phyloP scores from a whole-genome alignment of 306 rosid genomes.

The Potentilla sterilis region DNA sequence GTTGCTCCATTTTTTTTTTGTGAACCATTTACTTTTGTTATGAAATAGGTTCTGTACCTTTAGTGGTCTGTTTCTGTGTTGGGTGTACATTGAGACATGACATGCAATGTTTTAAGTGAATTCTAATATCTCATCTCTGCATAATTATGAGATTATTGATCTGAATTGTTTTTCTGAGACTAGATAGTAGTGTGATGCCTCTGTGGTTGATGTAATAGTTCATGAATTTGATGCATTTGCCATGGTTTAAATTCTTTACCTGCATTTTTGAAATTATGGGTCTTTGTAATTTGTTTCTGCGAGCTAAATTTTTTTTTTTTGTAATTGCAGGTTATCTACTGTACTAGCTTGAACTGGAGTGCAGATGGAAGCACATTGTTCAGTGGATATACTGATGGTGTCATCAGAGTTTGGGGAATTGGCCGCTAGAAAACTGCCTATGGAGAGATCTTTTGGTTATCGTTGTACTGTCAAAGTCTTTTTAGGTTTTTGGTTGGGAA shows the following conservation, averaged over 20 bases:
- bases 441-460: conserved; percentile 30
- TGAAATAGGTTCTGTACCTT: neutral
- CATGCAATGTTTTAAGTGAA: neutral
- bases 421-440: conserved; percentile 52
- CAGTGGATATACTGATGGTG: conserved; percentile 94
- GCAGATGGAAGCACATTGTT: conserved; percentile 96
- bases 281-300: neutral
- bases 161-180: neutral
- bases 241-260: neutral
- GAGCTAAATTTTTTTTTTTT: neutral
- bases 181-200: neutral
- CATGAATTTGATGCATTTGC: neutral
- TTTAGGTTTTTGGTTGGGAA: conserved; percentile 38
- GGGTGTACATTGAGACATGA: neutral
- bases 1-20: neutral
- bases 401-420: conserved; percentile 90
- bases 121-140: neutral
- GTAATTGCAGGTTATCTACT: conserved; percentile 62
- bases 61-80: neutral
- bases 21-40: neutral
- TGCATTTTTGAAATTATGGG: neutral
- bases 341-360: conserved; percentile 91
- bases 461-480: conserved; percentile 32
- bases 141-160: neutral
- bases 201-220: neutral